Base-by-base conservation (phyloP, 345 rosid genomes). In the Populus deltoides region DNA sequence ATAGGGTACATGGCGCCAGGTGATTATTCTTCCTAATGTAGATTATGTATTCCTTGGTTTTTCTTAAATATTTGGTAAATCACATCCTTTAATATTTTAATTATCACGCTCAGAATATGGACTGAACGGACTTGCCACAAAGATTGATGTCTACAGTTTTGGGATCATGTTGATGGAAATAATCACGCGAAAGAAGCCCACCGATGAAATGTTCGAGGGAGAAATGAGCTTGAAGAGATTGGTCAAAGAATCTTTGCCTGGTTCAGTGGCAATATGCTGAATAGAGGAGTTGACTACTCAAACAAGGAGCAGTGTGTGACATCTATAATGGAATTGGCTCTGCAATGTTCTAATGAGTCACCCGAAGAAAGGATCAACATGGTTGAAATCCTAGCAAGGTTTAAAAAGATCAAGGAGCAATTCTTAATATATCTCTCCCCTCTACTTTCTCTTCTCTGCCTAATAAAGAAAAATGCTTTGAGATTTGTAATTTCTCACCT, bases 301-400 rank as follows among this genome's bases (percentile, higher is more conserved):
- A 24, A 11, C 8, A 22, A 62, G 24, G 29, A 62, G 66, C 25
- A 62, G 29, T 62, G 66, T 24, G 12, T 62, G 6, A 10, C 15
- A 20, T 33, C 35, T 33, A 33, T 33, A 33, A 33, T 33, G 35
- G 35, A 33, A 4, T 33, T 33, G 35, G 35, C 67, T 62, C 29
- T 78, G 45, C 66, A 78, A 24, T 78, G 81, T 35, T 29, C 65
- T 6, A 6, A 24, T 15, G 71, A 47, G 31, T n/a, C 63, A 11
- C 76, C 76, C 12, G 76, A 49, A 25, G 72, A 78, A 8, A 72
- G 81, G 33, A 71, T 71, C 13, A 36, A 65, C 71, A 78, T 72
- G 66, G 35, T 45, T 7, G 72, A 78, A n/a, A 65, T 73, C 4
- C 55, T 78, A 5, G 72, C 47, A 27, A 51, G 36, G 72, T 67